Conservation (phyloP, 164 flowering plant genomes). For the Chloranthus sessilifolius region DNA sequence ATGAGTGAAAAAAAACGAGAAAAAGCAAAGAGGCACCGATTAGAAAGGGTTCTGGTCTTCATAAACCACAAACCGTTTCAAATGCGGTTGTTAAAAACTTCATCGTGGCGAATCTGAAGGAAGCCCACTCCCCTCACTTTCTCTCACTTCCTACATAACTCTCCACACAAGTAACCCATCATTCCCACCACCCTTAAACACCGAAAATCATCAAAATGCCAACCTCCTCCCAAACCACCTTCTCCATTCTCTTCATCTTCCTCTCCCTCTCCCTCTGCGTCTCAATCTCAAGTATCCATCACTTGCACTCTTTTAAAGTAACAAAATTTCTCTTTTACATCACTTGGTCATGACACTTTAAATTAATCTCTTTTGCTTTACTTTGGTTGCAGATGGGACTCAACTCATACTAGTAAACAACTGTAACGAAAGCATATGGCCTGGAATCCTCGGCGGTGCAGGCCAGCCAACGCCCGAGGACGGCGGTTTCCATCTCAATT, state of each 20-base stretch:
- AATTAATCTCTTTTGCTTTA: not conserved
- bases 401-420: constrained; percentile 56
- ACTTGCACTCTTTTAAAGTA: not conserved
- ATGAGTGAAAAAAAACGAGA: not conserved
- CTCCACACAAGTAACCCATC: not conserved
- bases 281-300: constrained; percentile 24
- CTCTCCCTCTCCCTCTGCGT: constrained; percentile 19
- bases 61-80: constrained; percentile 7
- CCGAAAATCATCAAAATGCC: constrained; percentile 17
- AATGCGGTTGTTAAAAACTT: not conserved
- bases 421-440: constrained; percentile 64
- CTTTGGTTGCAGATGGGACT: constrained; percentile 48
- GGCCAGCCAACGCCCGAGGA: constrained; percentile 52
- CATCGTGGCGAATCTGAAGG: constrained; percentile 9
- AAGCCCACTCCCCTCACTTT: constrained; percentile 5
- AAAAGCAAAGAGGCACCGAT: not conserved
- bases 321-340: too few species aligned
- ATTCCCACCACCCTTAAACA: not conserved
- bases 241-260: constrained; percentile 19
- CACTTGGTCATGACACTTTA: not conserved
- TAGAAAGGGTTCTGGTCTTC: constrained; percentile 1
- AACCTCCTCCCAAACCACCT: constrained; percentile 8
- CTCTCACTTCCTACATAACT: not conserved
- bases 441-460: constrained; percentile 67
- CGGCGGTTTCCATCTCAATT: constrained; percentile 72